phyloP scores from a whole-genome alignment of 176 grass and related monocot genomes.

The Puya raimondii region DNA sequence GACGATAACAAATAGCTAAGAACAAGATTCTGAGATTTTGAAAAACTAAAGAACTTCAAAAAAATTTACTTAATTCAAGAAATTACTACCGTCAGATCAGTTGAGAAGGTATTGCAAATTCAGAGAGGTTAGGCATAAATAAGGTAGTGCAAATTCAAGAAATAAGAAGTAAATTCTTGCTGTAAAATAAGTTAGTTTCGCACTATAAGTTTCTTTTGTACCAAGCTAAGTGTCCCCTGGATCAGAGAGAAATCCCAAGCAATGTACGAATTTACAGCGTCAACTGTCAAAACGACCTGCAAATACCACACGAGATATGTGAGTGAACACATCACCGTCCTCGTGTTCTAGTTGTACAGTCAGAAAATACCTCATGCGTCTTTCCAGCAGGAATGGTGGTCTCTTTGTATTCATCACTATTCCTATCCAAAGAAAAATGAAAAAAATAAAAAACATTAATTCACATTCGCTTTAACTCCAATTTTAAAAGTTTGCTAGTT shows the following conservation, averaged over 20 bases:
- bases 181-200: too few relatives aligned
- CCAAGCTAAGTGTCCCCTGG: constrained; percentile 74
- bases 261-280: constrained; percentile 92
- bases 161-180: too few relatives aligned
- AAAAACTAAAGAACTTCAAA: neutral
- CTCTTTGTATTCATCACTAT: constrained; percentile 75
- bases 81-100: too few relatives aligned
- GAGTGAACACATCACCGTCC: neutral
- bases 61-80: too few relatives aligned
- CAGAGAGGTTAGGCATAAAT: too few relatives aligned
- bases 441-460: neutral
- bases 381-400: constrained; percentile 78
- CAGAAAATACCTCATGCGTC: constrained; percentile 71
- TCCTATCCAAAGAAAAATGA: constrained; percentile 37
- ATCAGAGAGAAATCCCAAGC: constrained; percentile 95
- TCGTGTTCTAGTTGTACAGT: neutral
- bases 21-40: neutral
- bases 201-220: neutral
- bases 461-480: neutral
- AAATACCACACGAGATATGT: constrained; percentile 19
- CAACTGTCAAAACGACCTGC: constrained; percentile 82
- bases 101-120: neutral
- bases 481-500: neutral
- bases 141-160: too few relatives aligned
- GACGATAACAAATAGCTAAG: constrained; percentile 4